A percentile compares a stretch with the other conserved stretches of the same genome.
Evolutionary conservation across 2,329 filamentous ascomycete species (phyloP).

Genomic region (Gnomoniopsis smithogilvyi): DNA sequence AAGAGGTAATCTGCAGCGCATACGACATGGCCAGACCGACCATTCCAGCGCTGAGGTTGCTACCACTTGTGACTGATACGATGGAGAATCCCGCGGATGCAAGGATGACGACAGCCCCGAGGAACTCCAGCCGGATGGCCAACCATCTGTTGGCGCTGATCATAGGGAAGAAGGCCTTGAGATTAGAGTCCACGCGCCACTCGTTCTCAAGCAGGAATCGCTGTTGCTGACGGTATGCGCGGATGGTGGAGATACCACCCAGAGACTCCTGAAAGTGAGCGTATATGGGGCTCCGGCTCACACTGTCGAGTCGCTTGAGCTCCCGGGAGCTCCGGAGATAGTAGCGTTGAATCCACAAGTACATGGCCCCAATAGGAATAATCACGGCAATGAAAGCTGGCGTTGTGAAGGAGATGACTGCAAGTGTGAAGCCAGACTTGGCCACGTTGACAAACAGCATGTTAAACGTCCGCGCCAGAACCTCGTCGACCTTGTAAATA

Average conservation of each 20-base stretch:
- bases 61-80: conserved; percentile 70
- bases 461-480: conserved; percentile 94
- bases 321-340: conserved; percentile 95
- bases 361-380: conserved; percentile 74
- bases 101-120: conserved; percentile 91
- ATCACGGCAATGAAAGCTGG: conserved; percentile 80
- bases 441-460: conserved; percentile 83
- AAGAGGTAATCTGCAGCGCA: conserved; percentile 93
- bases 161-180: conserved; percentile 92
- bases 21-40: conserved; percentile 97
- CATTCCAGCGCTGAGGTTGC: conserved; percentile 63
- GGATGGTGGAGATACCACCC: conserved; percentile 90
- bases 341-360: conserved; percentile 94
- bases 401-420: conserved; percentile 77
- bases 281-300: conserved; percentile 93
- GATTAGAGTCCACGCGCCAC: conserved; percentile 93
- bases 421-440: conserved; percentile 77
- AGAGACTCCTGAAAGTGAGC: conserved; percentile 98
- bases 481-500: conserved; percentile 82
- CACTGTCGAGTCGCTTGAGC: conserved; percentile 91
- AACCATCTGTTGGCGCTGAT: conserved; percentile 95
- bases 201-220: conserved; percentile 93
- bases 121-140: conserved; percentile 90
- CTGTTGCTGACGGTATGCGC: conserved; percentile 85
- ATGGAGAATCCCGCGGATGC: conserved; percentile 80